phyloP scores from a whole-genome alignment of 768 basidiomycete species.

The Leccinum aurantiacum region DNA sequence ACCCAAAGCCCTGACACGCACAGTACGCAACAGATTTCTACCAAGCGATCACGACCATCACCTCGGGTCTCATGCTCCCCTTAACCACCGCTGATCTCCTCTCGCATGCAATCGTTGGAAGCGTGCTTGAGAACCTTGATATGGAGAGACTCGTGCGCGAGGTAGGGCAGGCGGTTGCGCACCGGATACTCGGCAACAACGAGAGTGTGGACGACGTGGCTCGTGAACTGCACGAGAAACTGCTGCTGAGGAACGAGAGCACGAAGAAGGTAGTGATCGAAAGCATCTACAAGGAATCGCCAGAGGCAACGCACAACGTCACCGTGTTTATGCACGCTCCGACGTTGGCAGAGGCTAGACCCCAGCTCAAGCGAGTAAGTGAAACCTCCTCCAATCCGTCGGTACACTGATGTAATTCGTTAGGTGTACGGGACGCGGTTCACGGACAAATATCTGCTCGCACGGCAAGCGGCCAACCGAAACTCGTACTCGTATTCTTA shows the following conservation, averaged over 20 bases:
- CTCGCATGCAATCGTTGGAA: constrained; percentile 93
- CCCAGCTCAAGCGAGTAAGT: constrained; percentile 75
- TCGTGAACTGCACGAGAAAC: constrained; percentile 86
- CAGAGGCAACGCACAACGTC: constrained; percentile 89
- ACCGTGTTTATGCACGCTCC: constrained; percentile 75
- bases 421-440: constrained; percentile 95
- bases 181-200: constrained; percentile 88
- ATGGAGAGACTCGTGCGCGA: constrained; percentile 96
- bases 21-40: constrained; percentile 94
- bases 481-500: constrained; percentile 55
- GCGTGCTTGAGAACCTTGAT: constrained; percentile 95
- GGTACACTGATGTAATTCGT: constrained; percentile 7
- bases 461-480: constrained; percentile 59
- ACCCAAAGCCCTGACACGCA: constrained; percentile 14
- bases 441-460: constrained; percentile 92
- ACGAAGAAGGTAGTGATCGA: constrained; percentile 97
- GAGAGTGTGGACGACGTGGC: constrained; percentile 98
- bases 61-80: constrained; percentile 94
- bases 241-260: constrained; percentile 89
- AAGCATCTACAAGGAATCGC: constrained; percentile 91
- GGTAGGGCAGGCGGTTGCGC: constrained; percentile 90
- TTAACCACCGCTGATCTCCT: constrained; percentile 93
- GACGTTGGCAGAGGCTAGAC: constrained; percentile 69
- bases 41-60: constrained; percentile 88
- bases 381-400: neutral